Conservation (phyloP, 345 rosid genomes). For the Acer yangbiense region DNA sequence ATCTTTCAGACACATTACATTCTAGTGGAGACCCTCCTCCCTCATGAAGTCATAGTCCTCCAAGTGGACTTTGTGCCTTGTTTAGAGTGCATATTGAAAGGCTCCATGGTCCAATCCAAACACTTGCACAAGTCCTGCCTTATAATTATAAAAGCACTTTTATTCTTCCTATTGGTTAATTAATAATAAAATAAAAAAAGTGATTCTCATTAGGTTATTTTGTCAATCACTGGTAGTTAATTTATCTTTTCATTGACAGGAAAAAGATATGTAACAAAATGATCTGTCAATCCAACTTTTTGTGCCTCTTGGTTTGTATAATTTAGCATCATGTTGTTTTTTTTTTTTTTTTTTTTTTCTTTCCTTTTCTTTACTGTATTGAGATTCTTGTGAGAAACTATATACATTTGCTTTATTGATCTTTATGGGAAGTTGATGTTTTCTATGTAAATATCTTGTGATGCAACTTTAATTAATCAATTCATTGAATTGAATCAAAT, state of each 20-base stretch:
- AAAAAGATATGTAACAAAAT: neutral
- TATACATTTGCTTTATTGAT: neutral
- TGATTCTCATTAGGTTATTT: neutral
- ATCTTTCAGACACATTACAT: too few species aligned
- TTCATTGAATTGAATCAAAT: neutral
- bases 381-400: neutral
- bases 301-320: neutral
- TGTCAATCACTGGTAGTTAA: neutral
- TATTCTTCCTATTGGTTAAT: neutral
- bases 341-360: neutral
- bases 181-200: neutral
- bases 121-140: too few species aligned
- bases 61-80: conserved; percentile 3
- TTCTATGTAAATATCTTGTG: neutral
- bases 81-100: conserved; percentile 9
- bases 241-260: neutral
- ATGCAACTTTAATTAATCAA: neutral
- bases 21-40: too few species aligned
- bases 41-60: too few species aligned
- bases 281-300: neutral
- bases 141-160: neutral
- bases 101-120: neutral
- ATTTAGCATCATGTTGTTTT: neutral
- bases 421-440: neutral
- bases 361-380: neutral